Conservation (phyloP, 176 grass and related monocot species). For the Puya raimondii region DNA sequence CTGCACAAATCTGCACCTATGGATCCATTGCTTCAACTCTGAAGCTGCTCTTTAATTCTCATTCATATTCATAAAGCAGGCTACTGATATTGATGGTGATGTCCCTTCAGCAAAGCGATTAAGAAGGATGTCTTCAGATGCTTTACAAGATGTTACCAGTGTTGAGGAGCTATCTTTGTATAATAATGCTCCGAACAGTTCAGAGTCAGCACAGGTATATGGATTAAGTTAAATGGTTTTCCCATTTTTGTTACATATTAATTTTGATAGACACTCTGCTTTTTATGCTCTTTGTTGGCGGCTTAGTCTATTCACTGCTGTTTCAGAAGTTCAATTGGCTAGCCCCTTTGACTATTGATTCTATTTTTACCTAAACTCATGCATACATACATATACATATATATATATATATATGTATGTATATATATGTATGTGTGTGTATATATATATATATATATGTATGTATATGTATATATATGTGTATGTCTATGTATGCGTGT, state of each 20-base stretch:
- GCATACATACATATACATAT: not conserved
- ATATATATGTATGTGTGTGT: too few species aligned
- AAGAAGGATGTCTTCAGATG: conserved; percentile 64
- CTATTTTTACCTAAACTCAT: not conserved
- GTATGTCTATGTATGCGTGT: too few species aligned
- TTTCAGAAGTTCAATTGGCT: not conserved
- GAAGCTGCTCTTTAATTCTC: not conserved
- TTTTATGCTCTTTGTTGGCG: not conserved
- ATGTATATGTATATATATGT: too few species aligned
- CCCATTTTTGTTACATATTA: not conserved
- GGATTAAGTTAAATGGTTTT: not conserved
- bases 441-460: too few species aligned
- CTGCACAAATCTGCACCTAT: not conserved
- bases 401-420: too few species aligned
- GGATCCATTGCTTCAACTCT: not conserved
- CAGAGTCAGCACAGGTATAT: conserved; percentile 60
- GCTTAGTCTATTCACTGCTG: not conserved
- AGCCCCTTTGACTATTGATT: not conserved
- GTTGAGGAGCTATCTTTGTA: conserved; percentile 88
- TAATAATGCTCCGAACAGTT: conserved; percentile 44
- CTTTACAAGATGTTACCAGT: conserved; percentile 74
- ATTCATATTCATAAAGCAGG: conserved; percentile 21
- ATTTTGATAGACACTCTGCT: not conserved
- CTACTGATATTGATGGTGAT: conserved; percentile 61
- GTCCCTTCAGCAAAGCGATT: conserved; percentile 66